Base-by-base conservation (phyloP, 306 rosid genomes). In the Pyrus bretschneideri region DNA sequence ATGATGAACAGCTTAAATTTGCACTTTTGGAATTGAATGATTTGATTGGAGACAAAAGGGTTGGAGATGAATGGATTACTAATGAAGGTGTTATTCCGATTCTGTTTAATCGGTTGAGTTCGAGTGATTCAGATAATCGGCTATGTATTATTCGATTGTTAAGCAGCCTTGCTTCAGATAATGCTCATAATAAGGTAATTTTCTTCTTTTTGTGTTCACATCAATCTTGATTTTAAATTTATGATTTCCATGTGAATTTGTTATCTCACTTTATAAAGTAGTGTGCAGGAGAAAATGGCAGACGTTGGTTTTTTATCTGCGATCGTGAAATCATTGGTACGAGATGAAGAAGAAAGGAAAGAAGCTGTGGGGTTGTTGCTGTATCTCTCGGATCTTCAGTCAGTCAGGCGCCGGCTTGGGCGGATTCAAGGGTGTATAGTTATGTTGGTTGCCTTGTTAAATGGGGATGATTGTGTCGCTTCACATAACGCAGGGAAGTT, bases 361-460 rank as follows among this genome's bases (percentile, higher is more conserved):
- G 97, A 90, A 84, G 96, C 96, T 27, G 97, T 84, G 54, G 96
- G 91, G 69, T 76, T 93, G 69, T 81, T 93, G 83, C 71, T 86
- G 72, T 87, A 90, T 23, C 96, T 93, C 58, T 88, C 93, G 27
- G 88, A 86, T 67, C 74, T 88, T 81, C 83, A 82, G 17, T 69
- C 88, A 14, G 98, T 90, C 64, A 83, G 91, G 60, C 82, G 91
- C 68, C 85, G 86, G 31, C 81, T 93, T 40, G 98, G 98, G 72
- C 83, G 97, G 70, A 88, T 93, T 80, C 91, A 90, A 78, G 97
- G 97, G 21, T 93, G 98, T 54, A 90, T 93, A 66, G 91, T 93
- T 59, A 85, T 93, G 96, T 82, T 93, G 76, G 93, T 93, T 74
- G 81, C 97, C 25, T 88, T 88, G 74, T 89, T 90, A 52, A 91